phyloP scores from a whole-genome alignment of 73 alveolate species.

The Tetrahymena malaccensis region DNA sequence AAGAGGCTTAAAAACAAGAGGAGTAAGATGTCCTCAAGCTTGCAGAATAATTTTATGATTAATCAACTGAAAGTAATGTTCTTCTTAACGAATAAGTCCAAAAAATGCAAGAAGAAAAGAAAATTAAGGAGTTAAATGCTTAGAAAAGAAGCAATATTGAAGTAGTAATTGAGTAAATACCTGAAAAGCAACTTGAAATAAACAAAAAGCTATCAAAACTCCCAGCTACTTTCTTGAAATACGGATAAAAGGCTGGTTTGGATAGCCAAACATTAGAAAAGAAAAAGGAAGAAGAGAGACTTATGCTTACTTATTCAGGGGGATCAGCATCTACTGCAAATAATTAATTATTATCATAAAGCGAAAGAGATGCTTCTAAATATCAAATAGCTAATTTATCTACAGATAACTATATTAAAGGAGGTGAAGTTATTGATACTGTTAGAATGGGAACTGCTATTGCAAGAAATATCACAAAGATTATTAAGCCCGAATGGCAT shows the following conservation, averaged over 20 bases:
- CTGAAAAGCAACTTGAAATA: slow-evolving; percentile 6
- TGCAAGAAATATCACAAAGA: slow-evolving; percentile 42
- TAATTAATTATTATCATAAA: slow-evolving; percentile 1
- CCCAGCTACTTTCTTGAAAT: slow-evolving; percentile 21
- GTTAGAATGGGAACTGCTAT: slow-evolving; percentile 41
- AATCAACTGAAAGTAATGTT: background rate
- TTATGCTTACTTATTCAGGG: background rate
- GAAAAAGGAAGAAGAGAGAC: background rate
- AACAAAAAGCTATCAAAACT: slow-evolving; percentile 19
- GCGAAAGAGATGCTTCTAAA: background rate
- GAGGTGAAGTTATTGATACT: slow-evolving; percentile 32
- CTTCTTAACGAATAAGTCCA: background rate
- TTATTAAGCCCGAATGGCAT: slow-evolving; percentile 88
- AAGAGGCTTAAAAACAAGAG: background rate
- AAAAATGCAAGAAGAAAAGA: slow-evolving; percentile 5
- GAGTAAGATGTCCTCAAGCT: background rate
- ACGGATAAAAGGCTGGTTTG: slow-evolving; percentile 11
- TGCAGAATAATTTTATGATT: background rate
- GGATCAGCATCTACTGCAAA: slow-evolving; percentile 6
- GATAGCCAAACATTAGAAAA: background rate
- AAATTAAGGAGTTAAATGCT: background rate
- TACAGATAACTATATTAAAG: background rate
- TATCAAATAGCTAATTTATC: background rate
- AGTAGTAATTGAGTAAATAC: slow-evolving; percentile 5
- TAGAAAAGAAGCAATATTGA: slow-evolving; percentile 19